A percentile compares a stretch with the other conserved stretches of the same genome.
Evolutionary conservation across 2,329 filamentous ascomycete species (phyloP).

Genomic region (Phoma sp.): DNA sequence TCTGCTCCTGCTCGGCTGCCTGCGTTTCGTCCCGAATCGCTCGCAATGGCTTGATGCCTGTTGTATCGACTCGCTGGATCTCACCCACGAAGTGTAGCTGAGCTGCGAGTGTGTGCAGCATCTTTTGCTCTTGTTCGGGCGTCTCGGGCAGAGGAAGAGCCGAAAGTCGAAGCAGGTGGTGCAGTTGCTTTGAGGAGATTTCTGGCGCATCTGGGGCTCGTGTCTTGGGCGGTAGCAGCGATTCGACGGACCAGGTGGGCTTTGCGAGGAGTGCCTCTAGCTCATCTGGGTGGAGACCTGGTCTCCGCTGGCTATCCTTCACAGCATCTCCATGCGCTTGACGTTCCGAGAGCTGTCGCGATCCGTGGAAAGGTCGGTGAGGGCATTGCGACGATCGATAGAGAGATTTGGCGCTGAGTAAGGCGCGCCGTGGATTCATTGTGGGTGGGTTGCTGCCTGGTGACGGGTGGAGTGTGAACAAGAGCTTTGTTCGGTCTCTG

Average conservation of each 20-base stretch:
- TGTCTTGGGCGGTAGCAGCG: slow-evolving; percentile 65
- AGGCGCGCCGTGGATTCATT: slow-evolving; percentile 21
- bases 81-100: slow-evolving; percentile 92
- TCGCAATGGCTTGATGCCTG: slow-evolving; percentile 72
- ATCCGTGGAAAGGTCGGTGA: slow-evolving; percentile 13
- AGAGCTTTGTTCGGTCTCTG: background rate
- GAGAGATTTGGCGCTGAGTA: slow-evolving; percentile 7
- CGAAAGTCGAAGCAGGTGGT: slow-evolving; percentile 86
- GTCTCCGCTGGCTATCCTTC: slow-evolving; percentile 6
- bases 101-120: slow-evolving; percentile 76
- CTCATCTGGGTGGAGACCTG: slow-evolving; percentile 32
- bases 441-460: background rate
- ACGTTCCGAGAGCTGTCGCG: background rate
- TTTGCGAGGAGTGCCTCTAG: slow-evolving; percentile 61
- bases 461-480: background rate
- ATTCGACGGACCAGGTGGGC: slow-evolving; percentile 83
- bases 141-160: slow-evolving; percentile 77
- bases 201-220: slow-evolving; percentile 38
- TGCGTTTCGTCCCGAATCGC: slow-evolving; percentile 82
- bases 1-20: slow-evolving; percentile 60
- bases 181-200: slow-evolving; percentile 72
- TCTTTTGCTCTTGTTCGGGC: slow-evolving; percentile 67
- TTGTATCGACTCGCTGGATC: slow-evolving; percentile 79
- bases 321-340: background rate
- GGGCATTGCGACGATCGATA: slow-evolving; percentile 5